Base-by-base conservation (phyloP, 805 yeast species). In the Candida ovalis region DNA sequence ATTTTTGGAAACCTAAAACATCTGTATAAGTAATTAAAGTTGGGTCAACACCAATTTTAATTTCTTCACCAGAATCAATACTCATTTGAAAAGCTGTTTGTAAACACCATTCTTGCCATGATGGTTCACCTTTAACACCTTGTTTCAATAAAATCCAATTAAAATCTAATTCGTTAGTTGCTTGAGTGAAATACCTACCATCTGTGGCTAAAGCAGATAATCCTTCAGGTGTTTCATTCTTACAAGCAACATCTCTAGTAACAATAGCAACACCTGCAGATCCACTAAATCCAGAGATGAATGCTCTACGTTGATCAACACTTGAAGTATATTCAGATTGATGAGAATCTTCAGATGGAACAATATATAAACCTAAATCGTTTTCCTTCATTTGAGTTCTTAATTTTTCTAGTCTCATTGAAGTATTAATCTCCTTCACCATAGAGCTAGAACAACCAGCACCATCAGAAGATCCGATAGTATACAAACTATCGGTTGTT, bases 351-450 rank as follows among this genome's bases (percentile, higher is more conserved):
- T 80, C 84, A 9, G 82, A 75, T 7, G 84, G 84, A 17, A 69
- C 50, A 13, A 79, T 73, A 64, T 94, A 92, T 30, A 88, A 83
- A 10, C 84, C 88, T 35, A 92, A 63, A 44, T 61, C 57, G 48
- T 80, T 64, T 40, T 73, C 67, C 40, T 74, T 76, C 91, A 94
- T 88, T 51, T 76, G 72, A 37, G 68, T 57, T 59, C 97, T 76
- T 49, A 91, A 69, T 19, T 71, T 72, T 37, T 69, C 74, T 43
- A 91, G 71, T 57, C 91, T 80, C 43, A 74, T 66, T 17, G 78
- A 73, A n/a, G 84, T 78, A 60, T 81, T 80, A 39, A 82, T 64
- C 51, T 79, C 76, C 46, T 73, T 74, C 43, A 66, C 44, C 19
- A 43, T 43, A 6, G 45, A 46, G 32, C 47, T 46, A 13, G 54